A percentile compares a stretch with the other conserved stretches of the same genome.
Evolutionary conservation across 2,329 filamentous ascomycete genomes (phyloP).

Genomic region (Microcyclosporella mali): DNA sequence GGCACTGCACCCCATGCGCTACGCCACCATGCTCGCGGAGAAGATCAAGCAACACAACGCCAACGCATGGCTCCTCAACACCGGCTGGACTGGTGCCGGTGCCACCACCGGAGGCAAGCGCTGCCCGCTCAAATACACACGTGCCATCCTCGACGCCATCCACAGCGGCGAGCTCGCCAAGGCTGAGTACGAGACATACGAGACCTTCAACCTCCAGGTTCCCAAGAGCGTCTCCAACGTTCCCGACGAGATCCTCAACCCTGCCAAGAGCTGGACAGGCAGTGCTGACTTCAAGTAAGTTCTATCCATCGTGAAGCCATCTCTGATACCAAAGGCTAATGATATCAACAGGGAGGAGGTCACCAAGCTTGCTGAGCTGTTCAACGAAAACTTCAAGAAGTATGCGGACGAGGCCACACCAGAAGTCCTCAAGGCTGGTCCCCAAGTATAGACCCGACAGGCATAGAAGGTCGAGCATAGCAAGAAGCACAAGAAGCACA

Average conservation of each 20-base stretch:
- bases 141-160: constrained; percentile 95
- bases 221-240: constrained; percentile 86
- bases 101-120: constrained; percentile 84
- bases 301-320: no score
- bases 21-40: constrained; percentile 95
- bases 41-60: constrained; percentile 94
- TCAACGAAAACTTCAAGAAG: constrained; percentile 97
- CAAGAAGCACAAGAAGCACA: neutral
- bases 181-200: constrained; percentile 89
- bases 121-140: constrained; percentile 97
- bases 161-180: constrained; percentile 94
- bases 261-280: constrained; percentile 84
- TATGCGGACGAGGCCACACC: constrained; percentile 67
- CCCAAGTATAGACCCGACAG: constrained; percentile 15
- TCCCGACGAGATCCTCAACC: constrained; percentile 88
- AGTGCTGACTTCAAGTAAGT: constrained; percentile 72
- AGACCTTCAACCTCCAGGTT: constrained; percentile 94
- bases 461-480: neutral
- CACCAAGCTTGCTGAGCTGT: constrained; percentile 79
- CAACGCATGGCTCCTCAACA: constrained; percentile 98
- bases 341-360: no score
- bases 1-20: constrained; percentile 97
- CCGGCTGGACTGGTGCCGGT: constrained; percentile 91
- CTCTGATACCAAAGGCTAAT: no score
- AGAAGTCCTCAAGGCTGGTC: constrained; percentile 43